A percentile compares a stretch with the other conserved stretches of the same genome.
Conservation (phyloP, 305 asterid species). For the Rubia tinctorum region DNA sequence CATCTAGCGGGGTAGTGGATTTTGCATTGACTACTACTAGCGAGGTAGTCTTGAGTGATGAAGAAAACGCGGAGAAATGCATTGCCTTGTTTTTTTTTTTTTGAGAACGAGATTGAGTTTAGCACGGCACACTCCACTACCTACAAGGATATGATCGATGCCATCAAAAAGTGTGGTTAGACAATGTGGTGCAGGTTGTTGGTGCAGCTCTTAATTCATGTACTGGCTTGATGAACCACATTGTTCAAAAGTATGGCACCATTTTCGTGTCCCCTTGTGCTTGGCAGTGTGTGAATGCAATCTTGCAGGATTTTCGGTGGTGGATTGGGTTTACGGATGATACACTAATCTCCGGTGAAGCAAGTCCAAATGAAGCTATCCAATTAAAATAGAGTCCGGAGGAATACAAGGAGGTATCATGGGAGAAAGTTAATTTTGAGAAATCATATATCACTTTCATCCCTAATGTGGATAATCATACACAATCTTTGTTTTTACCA, state of each 20-base stretch:
- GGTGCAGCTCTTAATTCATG: conserved; percentile 50
- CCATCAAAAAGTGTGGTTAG: conserved; percentile 64
- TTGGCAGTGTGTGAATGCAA: conserved; percentile 69
- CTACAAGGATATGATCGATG: conserved; percentile 80
- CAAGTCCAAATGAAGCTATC: too few species aligned
- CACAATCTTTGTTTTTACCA: too few species aligned
- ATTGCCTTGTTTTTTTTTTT: conserved; percentile 86
- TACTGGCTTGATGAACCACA: conserved; percentile 67
- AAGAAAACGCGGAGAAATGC: conserved; percentile 75
- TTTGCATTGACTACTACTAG: conserved; percentile 32
- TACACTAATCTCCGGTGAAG: too few species aligned
- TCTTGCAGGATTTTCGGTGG: conserved; percentile 77
- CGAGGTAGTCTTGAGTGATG: conserved; percentile 30
- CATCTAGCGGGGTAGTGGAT: not conserved
- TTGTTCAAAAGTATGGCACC: conserved; percentile 63
- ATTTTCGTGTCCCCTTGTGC: conserved; percentile 88
- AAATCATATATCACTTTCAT: too few species aligned
- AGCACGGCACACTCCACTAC: conserved; percentile 78
- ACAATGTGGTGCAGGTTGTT: conserved; percentile 73
- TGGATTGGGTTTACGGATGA: conserved; percentile 49
- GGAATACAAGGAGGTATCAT: too few species aligned
- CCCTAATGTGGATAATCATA: too few species aligned
- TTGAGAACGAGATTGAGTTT: conserved; percentile 79
- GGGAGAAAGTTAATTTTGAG: too few species aligned
- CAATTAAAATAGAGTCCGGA: too few species aligned